Conservation (phyloP, 2,329 filamentous ascomycete genomes). For the Rhytidhysteron rufulum region DNA sequence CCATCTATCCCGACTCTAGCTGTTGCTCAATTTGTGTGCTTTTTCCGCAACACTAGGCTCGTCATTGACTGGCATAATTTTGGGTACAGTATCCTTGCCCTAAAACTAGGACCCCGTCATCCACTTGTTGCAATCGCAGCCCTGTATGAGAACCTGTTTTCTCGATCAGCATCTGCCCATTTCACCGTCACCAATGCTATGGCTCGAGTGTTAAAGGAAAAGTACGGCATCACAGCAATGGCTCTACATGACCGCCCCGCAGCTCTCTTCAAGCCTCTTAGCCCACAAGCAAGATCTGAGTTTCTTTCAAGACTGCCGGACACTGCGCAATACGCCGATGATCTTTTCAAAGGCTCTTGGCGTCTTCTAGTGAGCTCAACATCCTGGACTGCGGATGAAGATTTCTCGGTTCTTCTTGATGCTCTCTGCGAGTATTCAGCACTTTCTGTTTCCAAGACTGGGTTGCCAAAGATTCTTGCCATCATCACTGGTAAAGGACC, state of each 20-base stretch:
- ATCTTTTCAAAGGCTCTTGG: conserved; percentile 56
- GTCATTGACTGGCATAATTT: conserved; percentile 99
- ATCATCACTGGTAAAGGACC: conserved; percentile 96
- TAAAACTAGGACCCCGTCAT: conserved; percentile 61
- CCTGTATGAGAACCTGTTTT: conserved; percentile 71
- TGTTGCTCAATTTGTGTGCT: conserved; percentile 68
- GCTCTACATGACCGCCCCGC: conserved; percentile 73
- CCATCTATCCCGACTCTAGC: conserved; percentile 89
- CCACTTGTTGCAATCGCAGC: conserved; percentile 74
- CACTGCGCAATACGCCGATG: conserved; percentile 56
- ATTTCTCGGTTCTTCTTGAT: conserved; percentile 83
- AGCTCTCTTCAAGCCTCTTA: conserved; percentile 71
- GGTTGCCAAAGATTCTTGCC: conserved; percentile 67
- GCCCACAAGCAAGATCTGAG: conserved; percentile 34
- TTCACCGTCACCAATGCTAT: conserved; percentile 90
- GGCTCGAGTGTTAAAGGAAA: conserved; percentile 65
- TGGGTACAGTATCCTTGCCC: conserved; percentile 83
- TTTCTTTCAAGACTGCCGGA: conserved; percentile 66
- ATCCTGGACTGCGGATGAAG: conserved; percentile 95
- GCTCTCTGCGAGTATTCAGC: conserved; percentile 73
- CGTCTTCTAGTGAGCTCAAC: conserved; percentile 86
- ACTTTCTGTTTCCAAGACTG: conserved; percentile 40
- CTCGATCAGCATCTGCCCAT: conserved; percentile 66
- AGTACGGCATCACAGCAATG: conserved; percentile 62
- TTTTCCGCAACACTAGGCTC: conserved; percentile 73